phyloP scores from a whole-genome alignment of 2,329 filamentous ascomycete genomes.

The Clonostachys solani region DNA sequence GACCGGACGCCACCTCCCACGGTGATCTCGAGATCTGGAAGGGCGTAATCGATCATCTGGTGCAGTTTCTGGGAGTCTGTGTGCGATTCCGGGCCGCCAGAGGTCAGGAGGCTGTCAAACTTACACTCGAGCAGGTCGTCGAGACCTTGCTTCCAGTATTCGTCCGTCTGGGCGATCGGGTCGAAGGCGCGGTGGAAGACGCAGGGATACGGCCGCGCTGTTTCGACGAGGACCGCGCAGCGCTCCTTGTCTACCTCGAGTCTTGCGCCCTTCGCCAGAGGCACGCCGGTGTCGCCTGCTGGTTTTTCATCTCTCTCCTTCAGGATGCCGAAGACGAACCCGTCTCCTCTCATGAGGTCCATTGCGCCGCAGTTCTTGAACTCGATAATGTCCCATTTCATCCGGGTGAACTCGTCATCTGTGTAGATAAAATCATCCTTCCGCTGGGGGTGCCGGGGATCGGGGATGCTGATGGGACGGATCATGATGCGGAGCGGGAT shows the following conservation, averaged over 20 bases:
- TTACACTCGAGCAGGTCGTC: conserved; percentile 32
- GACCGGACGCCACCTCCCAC: conserved; percentile 47
- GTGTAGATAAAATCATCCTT: conserved; percentile 44
- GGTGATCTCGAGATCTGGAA: conserved; percentile 36
- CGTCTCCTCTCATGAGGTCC: conserved; percentile 36
- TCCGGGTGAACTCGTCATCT: conserved; percentile 32
- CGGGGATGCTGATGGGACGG: conserved; percentile 29
- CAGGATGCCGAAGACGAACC: conserved; percentile 53
- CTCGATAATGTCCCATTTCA: conserved; percentile 30
- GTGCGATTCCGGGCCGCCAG: conserved; percentile 36
- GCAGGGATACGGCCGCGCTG: conserved; percentile 35
- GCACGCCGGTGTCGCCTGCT: conserved; percentile 3
- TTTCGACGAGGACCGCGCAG: conserved; percentile 32
- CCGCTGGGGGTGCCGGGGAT: conserved; percentile 1
- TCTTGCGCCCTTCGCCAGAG: background rate
- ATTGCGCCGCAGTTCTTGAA: conserved; percentile 33
- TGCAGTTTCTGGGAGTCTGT: conserved; percentile 30
- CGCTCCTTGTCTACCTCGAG: conserved; percentile 30
- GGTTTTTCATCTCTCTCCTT: conserved; percentile 1
- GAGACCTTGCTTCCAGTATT: conserved; percentile 15
- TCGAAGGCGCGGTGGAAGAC: conserved; percentile 57
- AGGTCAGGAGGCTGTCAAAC: conserved; percentile 48
- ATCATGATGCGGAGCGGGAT: conserved; percentile 51
- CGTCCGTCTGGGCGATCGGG: conserved; percentile 25
- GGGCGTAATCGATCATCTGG: conserved; percentile 22